Base-by-base conservation (phyloP, 2,329 filamentous ascomycete genomes). In the Sordariomycetes sp. region DNA sequence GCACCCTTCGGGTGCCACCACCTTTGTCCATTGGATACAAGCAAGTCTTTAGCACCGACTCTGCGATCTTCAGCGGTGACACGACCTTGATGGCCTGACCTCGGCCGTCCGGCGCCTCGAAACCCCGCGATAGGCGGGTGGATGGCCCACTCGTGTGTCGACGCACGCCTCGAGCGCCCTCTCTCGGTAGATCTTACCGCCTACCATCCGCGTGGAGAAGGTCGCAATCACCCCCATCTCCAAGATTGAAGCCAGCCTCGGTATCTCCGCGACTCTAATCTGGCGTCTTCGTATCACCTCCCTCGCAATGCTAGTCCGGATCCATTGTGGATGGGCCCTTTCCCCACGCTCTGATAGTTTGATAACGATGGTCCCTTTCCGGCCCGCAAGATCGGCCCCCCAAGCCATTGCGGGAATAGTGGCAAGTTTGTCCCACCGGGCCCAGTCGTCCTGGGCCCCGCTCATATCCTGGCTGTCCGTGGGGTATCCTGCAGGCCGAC, bases 401-500 rank as follows among this genome's bases (percentile, higher is more conserved):
- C 20, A 50, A 22, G 22, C 22, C 46, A 24, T 50, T 24, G 46
- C n/a, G n/a, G 22, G 46, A 22, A 50, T 24, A 14, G 46, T 50
- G 6, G 16, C 43, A 35, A 51, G 55, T 50, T 50, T 50, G 55
- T 43, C 6, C 43, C 40, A 48, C 43, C 55, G 28, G 28, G 24
- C 54, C 37, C 32, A 28, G 6, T 25, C 22, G 54, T 43, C 24
- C 54, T 28, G 20, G 12, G 14, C 24, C 52, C 24, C 52, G n/a
- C 10, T 54, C 25, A 25, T 16, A 46, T 32, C 22, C 43, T 51
- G 25, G 43, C 46, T 22, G 22, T 22, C 24, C 43, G 55, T 57
- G 55, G 55, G 55, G 55, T 57, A 51, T 24, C 8, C 55, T 57
- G 55, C 55, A 57, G 43, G 55, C 20, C 55, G 55, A 50, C 55